Base-by-base conservation (phyloP, 2,329 filamentous ascomycete species). In the Fonsecaea multimorphosa region DNA sequence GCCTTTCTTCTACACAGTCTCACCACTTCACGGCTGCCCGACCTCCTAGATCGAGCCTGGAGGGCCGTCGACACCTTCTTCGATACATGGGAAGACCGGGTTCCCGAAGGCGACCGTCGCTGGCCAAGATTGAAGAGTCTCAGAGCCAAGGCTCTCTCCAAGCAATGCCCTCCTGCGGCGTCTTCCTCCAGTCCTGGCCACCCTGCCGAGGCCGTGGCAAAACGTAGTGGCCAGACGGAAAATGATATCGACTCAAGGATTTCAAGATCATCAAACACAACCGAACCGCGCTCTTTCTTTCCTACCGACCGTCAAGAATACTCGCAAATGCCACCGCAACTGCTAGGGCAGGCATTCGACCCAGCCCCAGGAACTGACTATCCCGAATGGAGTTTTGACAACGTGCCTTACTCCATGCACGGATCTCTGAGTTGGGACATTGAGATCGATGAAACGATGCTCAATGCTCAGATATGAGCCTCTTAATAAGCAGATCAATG, bases 121-220 rank as follows among this genome's bases (percentile, higher is more conserved):
- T 90, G 88, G 87, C 83, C 84, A 40, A 87, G 87, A 0, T 77
- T 90, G 52, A 78, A 82, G 27, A 87, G 84, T 67, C 77, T 90
- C 1, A 83, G 89, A 75, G 80, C 80, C 9, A 86, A 86, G 72
- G 87, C 87, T 12, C 29, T 14, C 40, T 29, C 55, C 14, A 64
- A 54, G 19, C n/a, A 36, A 24, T 29, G 54, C 24, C 12, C 22
- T 36, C 16, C 2, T 29, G 29, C 22, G 29, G 9, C 52, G 2
- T 9, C 12, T 9, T 36, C 29, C 52, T 54, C 7, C 52, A 54
- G 9, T 49, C n/a, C 6, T 9, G 29, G 29, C 44, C 16, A 22
- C 9, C 5, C n/a, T 49, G 40, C n/a, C 11, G 24, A 2, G n/a
- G 2, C 5, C 16, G 44, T 49, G 11, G 24, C 24, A 49, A 27